Percentiles rank a stretch among this genome's conserved stretches.
Evolutionary conservation across 306 rosid species (phyloP).

Genomic region (Glycine soja): DNA sequence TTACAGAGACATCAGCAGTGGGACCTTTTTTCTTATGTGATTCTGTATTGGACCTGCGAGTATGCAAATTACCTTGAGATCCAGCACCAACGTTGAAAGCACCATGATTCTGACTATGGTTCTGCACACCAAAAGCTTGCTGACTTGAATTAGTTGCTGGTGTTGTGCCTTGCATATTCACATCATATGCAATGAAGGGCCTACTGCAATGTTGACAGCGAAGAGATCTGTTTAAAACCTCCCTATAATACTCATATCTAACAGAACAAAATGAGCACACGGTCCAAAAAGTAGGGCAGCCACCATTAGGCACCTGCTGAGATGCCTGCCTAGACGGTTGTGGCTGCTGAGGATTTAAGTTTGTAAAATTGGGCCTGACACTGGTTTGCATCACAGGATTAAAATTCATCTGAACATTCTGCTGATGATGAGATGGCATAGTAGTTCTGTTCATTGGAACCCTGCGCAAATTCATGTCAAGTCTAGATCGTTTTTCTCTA

Average conservation of each 20-base stretch:
- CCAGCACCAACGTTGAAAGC: conserved; percentile 56
- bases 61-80: conserved; percentile 50
- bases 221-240: conserved; percentile 66
- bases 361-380: conserved; percentile 52
- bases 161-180: conserved; percentile 49
- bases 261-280: conserved; percentile 72
- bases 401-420: conserved; percentile 45
- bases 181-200: conserved; percentile 72
- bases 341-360: conserved; percentile 53
- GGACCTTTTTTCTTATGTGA: conserved; percentile 43
- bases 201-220: conserved; percentile 70
- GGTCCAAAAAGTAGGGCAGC: conserved; percentile 75
- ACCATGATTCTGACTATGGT: conserved; percentile 48
- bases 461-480: conserved; percentile 63
- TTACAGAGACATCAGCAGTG: conserved; percentile 48
- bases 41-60: conserved; percentile 45
- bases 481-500: conserved; percentile 61
- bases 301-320: conserved; percentile 55
- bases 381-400: conserved; percentile 58
- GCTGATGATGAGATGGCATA: conserved; percentile 54
- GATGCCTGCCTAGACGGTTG: conserved; percentile 59
- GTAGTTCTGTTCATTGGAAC: conserved; percentile 49
- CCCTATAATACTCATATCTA: conserved; percentile 67
- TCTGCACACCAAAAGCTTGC: conserved; percentile 58
- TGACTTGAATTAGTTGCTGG: conserved; percentile 53